Evolutionary conservation across 495 filamentous ascomycete species (phyloP), one percentile per base, ranked within the genome.

Genomic region (Aspergillus affinis): DNA sequence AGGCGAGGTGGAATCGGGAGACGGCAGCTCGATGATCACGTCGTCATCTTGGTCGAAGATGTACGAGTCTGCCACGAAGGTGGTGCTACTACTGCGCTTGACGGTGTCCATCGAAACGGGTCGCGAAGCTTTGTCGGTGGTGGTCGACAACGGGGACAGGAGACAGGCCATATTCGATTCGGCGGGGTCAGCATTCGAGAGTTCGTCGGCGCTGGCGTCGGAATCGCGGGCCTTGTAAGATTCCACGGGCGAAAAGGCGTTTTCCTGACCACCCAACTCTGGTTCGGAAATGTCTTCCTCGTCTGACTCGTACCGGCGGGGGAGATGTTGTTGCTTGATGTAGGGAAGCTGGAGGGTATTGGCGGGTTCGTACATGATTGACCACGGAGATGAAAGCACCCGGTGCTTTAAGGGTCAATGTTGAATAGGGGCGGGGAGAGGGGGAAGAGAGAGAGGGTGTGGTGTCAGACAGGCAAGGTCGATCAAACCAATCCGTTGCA

Each of bases 221-320:
- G 68, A 72, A 54, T 73, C 74, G 45, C 51, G 18, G 2, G 65
- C 61, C 57, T 63, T 61, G 18, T 67, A 67, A 6, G 71, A 69
- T 50, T 72, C 65, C 48, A 73, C 59, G 6, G 70, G 68, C 36
- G 75, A 74, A 21, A 71, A 74, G 3, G 72, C 62, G 58, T 73
- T 61, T 47, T 77, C 74, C 3, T 74, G 69, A 15, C 63, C 65
- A 15, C 75, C 70, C 36, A 66, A 60, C 54, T 78, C 75, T 0
- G 75, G 72, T 57, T 77, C 77, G 10, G 77, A 80, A 4, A 74
- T 67, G 48, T 73, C 74, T 57, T 79, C 77, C 58, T 79, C 77
- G 20, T 79, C 77, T 8, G 77, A 79, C 30, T 79, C 75, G 54
- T 79, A 79, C 20, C 67, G 71, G 27, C 69, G 70, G 26, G 75